Base-by-base conservation (phyloP, 2,329 filamentous ascomycete genomes). In the Fusarium sp. region DNA sequence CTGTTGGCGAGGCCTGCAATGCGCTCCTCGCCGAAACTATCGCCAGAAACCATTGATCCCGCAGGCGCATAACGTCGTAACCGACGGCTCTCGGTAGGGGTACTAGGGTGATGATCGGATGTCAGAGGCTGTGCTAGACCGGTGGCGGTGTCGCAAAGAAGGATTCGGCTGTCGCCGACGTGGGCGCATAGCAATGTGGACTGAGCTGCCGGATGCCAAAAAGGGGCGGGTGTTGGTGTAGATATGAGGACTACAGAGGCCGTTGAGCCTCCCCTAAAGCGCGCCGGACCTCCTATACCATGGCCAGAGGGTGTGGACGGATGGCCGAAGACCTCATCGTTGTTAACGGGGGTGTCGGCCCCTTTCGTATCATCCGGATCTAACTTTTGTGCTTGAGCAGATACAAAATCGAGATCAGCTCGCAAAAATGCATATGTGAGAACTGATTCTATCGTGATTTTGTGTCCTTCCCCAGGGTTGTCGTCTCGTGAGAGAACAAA, bases 1-100 rank as follows among this genome's bases (percentile, higher is more conserved):
- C 93, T 97, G 81, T 99, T 99, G 72, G 96, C 96, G 1, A 99
- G 86, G 0, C 96, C 95, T 16, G 91, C 91, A 79, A 99, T 96
- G 72, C 96, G 93, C 81, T 98, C 94, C 81, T 99, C 96, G 76
- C 96, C 96, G 78, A 99, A 99, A 33, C 93, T 97, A 81, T 99
- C 96, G 1, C 80, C 81, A 24, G 95, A 96, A 20, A 97, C 91
- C 77, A 98, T 95, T 5, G 91, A 86, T 26, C 85, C 91, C 29
- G 92, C 89, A 35, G 83, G 82, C 3, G 94, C 92, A 77, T 94
- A 98, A 48, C 94, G 91, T 43, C 94, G 91, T 24, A 99, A 86
- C 10, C 96, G 89, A 41, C 89, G 90, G 12, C 92, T 91, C 83
- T 99, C 96, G 57, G 90, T 85, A 0, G 96, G 96, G 7, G 92